phyloP scores from a whole-genome alignment of 129 eudicot genomes.

The Silybum marianum region DNA sequence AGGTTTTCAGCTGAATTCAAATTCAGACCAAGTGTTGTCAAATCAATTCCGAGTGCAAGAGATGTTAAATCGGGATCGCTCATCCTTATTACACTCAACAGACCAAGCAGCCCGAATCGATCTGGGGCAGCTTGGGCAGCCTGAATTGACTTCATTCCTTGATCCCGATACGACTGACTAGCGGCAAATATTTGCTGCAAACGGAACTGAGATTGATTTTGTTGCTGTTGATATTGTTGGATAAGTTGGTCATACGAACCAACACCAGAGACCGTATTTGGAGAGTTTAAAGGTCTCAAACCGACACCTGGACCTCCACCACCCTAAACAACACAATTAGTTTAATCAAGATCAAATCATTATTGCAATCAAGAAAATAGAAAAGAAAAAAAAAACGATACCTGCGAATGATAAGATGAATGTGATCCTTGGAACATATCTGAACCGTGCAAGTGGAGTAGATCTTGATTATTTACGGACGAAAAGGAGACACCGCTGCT shows the following conservation, averaged over 20 bases:
- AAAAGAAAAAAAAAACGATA: conserved; percentile 39
- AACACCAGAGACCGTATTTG: conserved; percentile 54
- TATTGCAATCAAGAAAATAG: background rate
- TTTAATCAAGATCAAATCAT: background rate
- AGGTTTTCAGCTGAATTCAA: conserved; percentile 68
- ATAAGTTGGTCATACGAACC: conserved; percentile 84
- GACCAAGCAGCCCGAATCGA: conserved; percentile 75
- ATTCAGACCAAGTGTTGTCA: conserved; percentile 73
- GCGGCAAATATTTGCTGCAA: conserved; percentile 60
- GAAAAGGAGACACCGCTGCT: conserved; percentile 59
- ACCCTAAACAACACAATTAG: conserved; percentile 40
- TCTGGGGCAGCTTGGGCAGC: conserved; percentile 60
- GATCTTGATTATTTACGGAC: conserved; percentile 62
- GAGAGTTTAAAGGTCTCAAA: conserved; percentile 67
- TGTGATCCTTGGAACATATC: conserved; percentile 77
- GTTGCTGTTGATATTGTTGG: conserved; percentile 77
- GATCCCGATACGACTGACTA: conserved; percentile 70
- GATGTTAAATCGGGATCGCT: conserved; percentile 84
- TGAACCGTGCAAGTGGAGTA: conserved; percentile 66
- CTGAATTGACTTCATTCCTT: conserved; percentile 69
- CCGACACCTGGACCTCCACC: conserved; percentile 76
- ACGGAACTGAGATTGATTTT: conserved; percentile 72
- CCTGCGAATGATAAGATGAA: conserved; percentile 67
- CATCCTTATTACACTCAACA: conserved; percentile 81
- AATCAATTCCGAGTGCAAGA: conserved; percentile 85